Percentiles rank a stretch among this genome's conserved stretches.
phyloP scores from a whole-genome alignment of 23 red algal genomes.

The Agarophyton chilense region DNA sequence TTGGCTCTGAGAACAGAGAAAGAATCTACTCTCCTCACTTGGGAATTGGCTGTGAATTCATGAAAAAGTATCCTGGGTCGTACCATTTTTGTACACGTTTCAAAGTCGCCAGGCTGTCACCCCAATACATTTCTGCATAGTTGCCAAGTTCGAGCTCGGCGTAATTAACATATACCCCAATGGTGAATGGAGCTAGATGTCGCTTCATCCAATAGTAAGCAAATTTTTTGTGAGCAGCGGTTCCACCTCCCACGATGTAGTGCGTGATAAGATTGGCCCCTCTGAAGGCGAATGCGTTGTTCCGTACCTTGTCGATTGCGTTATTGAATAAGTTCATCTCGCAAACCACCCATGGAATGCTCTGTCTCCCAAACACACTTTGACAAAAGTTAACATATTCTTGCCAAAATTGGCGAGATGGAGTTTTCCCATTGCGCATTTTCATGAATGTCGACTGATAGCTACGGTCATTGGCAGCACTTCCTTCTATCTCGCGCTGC shows the following conservation, averaged over 20 bases:
- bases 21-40: too few species aligned
- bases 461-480: slow-evolving; percentile 42
- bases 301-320: slow-evolving; percentile 25
- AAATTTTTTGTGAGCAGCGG: not conserved
- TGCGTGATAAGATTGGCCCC: slow-evolving; percentile 57
- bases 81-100: slow-evolving; percentile 31
- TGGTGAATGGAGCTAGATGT: slow-evolving; percentile 43
- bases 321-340: slow-evolving; percentile 69
- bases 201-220: slow-evolving; percentile 62
- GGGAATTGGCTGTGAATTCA: slow-evolving; percentile 59
- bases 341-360: slow-evolving; percentile 61
- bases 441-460: slow-evolving; percentile 55
- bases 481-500: not conserved
- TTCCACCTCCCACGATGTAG: slow-evolving; percentile 58
- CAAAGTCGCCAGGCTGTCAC: not conserved
- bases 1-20: too few species aligned
- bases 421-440: not conserved
- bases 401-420: slow-evolving; percentile 48
- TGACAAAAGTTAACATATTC: slow-evolving; percentile 51
- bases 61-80: slow-evolving; percentile 54
- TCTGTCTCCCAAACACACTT: not conserved
- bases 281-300: slow-evolving; percentile 61
- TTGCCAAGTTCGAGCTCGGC: slow-evolving; percentile 35
- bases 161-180: slow-evolving; percentile 61
- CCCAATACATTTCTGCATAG: slow-evolving; percentile 66